Evolutionary conservation across 345 rosid species (phyloP).

Genomic region (Leavenworthia alabamica): DNA sequence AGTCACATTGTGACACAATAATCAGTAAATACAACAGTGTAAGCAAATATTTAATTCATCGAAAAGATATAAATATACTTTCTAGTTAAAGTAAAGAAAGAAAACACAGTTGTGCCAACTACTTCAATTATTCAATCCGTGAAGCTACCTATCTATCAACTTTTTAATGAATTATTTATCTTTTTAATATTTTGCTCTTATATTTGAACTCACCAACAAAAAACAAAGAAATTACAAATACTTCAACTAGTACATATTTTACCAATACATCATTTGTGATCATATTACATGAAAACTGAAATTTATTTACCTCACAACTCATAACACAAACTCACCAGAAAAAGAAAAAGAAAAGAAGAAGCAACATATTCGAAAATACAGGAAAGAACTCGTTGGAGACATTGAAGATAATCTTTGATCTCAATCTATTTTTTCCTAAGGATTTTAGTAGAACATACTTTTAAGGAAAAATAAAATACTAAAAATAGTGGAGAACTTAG

Average conservation of each 20-base stretch:
- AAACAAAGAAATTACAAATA: background rate
- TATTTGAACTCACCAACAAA: background rate
- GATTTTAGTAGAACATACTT: background rate
- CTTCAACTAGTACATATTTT: background rate
- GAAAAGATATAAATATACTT: background rate
- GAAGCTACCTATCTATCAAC: background rate
- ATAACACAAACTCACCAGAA: background rate
- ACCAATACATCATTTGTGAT: background rate
- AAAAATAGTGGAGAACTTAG: background rate
- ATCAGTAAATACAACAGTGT: constrained; percentile 14
- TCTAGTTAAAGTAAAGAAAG: background rate
- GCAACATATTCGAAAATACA: background rate
- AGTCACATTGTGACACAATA: constrained; percentile 7
- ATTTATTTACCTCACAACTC: background rate
- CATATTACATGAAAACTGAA: background rate
- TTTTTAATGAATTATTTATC: background rate
- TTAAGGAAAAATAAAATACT: background rate
- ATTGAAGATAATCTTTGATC: background rate
- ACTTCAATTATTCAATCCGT: constrained; percentile 8
- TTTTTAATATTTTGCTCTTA: background rate
- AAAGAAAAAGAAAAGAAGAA: background rate
- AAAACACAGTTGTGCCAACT: constrained; percentile 19
- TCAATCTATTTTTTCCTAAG: background rate
- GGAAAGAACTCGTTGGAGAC: background rate
- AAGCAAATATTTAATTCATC: background rate